Evolutionary conservation across 768 basidiomycete genomes (phyloP).

Genomic region (Lactarius psammicola): DNA sequence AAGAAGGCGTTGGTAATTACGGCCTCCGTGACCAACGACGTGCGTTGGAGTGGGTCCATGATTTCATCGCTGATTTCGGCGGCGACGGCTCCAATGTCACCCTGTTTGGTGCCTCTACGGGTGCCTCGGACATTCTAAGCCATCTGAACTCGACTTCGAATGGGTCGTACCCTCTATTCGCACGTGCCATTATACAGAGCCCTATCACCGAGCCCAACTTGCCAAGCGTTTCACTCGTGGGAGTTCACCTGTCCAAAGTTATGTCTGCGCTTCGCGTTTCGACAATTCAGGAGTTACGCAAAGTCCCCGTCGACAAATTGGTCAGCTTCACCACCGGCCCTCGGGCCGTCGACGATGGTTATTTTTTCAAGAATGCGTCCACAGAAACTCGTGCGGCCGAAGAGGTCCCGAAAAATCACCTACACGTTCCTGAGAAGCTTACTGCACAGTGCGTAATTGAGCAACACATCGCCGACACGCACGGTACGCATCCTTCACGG

Average conservation of each 20-base stretch:
- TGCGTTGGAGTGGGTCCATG: slow-evolving; percentile 53
- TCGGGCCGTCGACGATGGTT: slow-evolving; percentile 64
- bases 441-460: slow-evolving; percentile 32
- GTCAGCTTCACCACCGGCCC: slow-evolving; percentile 44
- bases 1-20: slow-evolving; percentile 76
- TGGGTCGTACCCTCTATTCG: slow-evolving; percentile 57
- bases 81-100: slow-evolving; percentile 44
- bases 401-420: slow-evolving; percentile 32
- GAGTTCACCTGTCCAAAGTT: slow-evolving; percentile 64
- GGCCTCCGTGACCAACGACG: slow-evolving; percentile 44
- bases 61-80: slow-evolving; percentile 51
- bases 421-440: slow-evolving; percentile 34
- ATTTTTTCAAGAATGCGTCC: slow-evolving; percentile 66
- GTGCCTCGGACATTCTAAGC: slow-evolving; percentile 38
- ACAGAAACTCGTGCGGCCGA: slow-evolving; percentile 45
- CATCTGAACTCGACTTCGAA: slow-evolving; percentile 61
- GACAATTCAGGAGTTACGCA: slow-evolving; percentile 60
- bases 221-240: slow-evolving; percentile 57
- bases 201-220: slow-evolving; percentile 60
- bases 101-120: slow-evolving; percentile 37
- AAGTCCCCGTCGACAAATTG: slow-evolving; percentile 56
- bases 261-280: slow-evolving; percentile 55
- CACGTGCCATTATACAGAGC: slow-evolving; percentile 75
- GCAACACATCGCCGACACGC: slow-evolving; percentile 20
- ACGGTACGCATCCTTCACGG: slow-evolving; percentile 25